Evolutionary conservation across 257 asterid species (phyloP).

Genomic region (Solanum etuberosum): DNA sequence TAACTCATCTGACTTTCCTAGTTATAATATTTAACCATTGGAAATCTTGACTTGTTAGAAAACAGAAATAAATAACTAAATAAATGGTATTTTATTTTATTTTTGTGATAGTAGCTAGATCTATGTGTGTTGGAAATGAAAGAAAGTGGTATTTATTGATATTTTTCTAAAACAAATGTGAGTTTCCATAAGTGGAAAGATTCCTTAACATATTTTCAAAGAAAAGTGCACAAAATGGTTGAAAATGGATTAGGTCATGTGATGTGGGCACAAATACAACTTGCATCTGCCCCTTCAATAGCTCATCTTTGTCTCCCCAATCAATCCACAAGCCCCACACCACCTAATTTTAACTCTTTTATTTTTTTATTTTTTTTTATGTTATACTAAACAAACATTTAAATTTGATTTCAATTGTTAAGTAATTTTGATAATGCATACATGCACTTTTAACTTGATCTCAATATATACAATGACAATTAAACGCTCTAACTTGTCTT

Average conservation of each 20-base stretch:
- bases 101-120: neutral
- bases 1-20: neutral
- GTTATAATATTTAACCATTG: neutral
- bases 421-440: neutral
- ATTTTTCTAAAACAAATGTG: neutral
- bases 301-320: neutral
- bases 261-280: slow-evolving; percentile 12
- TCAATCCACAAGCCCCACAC: neutral
- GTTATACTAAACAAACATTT: neutral
- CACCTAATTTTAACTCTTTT: neutral
- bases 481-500: neutral
- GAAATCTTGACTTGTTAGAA: neutral
- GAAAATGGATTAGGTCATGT: slow-evolving; percentile 6
- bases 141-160: neutral
- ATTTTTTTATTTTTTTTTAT: too few relatives aligned
- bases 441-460: neutral
- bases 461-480: neutral
- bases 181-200: slow-evolving; percentile 26
- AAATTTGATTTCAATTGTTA: neutral
- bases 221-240: slow-evolving; percentile 8
- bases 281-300: neutral
- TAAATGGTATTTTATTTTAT: too few relatives aligned
- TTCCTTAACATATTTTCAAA: slow-evolving; percentile 9
- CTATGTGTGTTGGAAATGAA: slow-evolving; percentile 6
- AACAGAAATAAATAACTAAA: neutral